phyloP scores from a whole-genome alignment of 2,329 filamentous ascomycete species.

The Colletotrichum navitas region DNA sequence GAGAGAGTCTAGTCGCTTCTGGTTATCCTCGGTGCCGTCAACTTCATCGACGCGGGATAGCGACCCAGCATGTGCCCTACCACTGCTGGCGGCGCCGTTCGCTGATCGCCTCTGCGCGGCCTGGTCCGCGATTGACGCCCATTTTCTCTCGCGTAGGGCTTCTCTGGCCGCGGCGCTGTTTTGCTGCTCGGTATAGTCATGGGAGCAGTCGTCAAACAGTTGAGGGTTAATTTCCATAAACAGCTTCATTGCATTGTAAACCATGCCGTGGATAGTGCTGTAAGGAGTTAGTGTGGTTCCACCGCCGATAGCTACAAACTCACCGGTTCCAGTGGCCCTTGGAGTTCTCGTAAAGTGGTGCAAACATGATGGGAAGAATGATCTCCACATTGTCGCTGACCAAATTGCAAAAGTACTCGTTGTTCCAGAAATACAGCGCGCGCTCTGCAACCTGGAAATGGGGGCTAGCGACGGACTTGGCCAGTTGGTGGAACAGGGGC shows the following conservation, averaged over 20 bases:
- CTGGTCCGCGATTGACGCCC: conserved; percentile 87
- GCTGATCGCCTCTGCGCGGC: conserved; percentile 75
- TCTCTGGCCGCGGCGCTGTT: conserved; percentile 90
- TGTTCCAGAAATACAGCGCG: conserved; percentile 99
- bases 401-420: conserved; percentile 99
- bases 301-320: conserved; percentile 46
- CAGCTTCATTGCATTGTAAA: conserved; percentile 99
- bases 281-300: conserved; percentile 49
- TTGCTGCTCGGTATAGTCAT: conserved; percentile 97
- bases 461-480: conserved; percentile 97
- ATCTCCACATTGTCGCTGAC: conserved; percentile 99
- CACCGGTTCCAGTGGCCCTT: conserved; percentile 99
- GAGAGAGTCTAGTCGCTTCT: conserved; percentile 88
- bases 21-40: conserved; percentile 85
- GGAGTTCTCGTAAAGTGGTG: conserved; percentile 96
- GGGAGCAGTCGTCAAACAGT: conserved; percentile 97
- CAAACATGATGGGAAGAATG: conserved; percentile 99
- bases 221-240: conserved; percentile 99
- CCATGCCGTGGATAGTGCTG: conserved; percentile 99
- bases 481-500: conserved; percentile 94
- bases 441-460: conserved; percentile 99
- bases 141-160: conserved; percentile 84
- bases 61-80: conserved; percentile 55
- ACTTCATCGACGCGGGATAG: conserved; percentile 76
- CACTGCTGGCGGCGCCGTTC: conserved; percentile 51